Percentiles rank a stretch among this genome's conserved stretches.
phyloP scores from a whole-genome alignment of 495 filamentous ascomycete genomes.

The Cryomyces minteri region DNA sequence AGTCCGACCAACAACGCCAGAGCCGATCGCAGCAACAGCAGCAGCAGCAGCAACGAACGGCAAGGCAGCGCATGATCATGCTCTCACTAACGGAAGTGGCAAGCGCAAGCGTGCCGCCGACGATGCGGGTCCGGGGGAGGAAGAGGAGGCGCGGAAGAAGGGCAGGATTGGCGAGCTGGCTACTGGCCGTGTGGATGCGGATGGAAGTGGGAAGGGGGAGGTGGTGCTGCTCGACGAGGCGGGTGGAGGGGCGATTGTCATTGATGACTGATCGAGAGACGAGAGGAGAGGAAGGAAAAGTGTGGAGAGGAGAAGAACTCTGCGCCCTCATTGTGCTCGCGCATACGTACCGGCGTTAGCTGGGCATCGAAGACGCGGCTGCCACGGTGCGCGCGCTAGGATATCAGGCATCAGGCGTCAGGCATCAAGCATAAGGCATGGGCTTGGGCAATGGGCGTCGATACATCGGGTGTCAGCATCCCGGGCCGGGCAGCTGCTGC shows the following conservation, averaged over 20 bases:
- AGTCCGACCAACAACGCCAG: background rate
- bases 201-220: background rate
- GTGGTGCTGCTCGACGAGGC: background rate
- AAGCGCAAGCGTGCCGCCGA: background rate
- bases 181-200: background rate
- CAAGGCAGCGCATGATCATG: background rate
- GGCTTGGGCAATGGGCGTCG: too few relatives aligned
- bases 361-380: too few relatives aligned
- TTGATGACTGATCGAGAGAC: background rate
- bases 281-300: background rate
- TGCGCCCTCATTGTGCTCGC: background rate
- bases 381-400: too few relatives aligned
- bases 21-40: background rate
- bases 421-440: too few relatives aligned
- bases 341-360: background rate
- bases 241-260: background rate
- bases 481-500: too few relatives aligned
- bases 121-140: background rate
- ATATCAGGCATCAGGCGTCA: too few relatives aligned
- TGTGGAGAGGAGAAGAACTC: background rate
- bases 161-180: background rate
- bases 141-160: background rate
- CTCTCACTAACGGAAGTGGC: background rate
- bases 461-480: too few relatives aligned
- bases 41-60: background rate